These are phyloP conservation scores for Giardia duodenalis DNA, from an alignment of 208 protist genomes.

Conservation along the genomic window DNA sequence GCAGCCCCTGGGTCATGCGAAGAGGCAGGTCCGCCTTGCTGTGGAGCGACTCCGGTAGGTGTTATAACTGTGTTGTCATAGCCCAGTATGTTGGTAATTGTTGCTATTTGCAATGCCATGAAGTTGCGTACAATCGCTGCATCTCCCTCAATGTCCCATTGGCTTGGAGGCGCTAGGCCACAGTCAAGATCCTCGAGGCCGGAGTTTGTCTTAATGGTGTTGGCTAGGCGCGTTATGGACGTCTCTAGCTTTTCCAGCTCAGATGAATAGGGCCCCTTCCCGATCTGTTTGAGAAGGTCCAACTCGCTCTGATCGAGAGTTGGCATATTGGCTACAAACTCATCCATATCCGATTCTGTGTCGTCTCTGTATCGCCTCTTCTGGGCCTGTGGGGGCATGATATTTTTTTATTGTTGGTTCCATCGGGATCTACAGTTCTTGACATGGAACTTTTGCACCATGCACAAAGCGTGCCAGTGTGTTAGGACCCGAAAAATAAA, in stretches of 20 bases:
- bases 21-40: too few species aligned
- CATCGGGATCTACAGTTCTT: too few species aligned
- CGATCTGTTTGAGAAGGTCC: not conserved
- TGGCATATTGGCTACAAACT: not conserved
- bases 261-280: not conserved
- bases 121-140: constrained; percentile 81
- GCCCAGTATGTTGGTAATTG: not conserved
- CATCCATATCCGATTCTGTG: not conserved
- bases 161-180: constrained; percentile 80
- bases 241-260: not conserved
- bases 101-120: constrained; percentile 63
- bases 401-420: too few species aligned
- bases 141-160: constrained; percentile 95
- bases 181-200: constrained; percentile 96
- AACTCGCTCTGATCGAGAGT: not conserved
- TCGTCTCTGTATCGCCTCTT: not conserved
- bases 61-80: not conserved
- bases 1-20: too few species aligned
- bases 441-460: too few species aligned
- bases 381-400: too few species aligned
- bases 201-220: constrained; percentile 58
- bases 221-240: not conserved
- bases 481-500: too few species aligned
- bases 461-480: too few species aligned
- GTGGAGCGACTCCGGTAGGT: not conserved